Conservation (phyloP, 1,139 yeast species). For the Kluyveromyces sp. region DNA sequence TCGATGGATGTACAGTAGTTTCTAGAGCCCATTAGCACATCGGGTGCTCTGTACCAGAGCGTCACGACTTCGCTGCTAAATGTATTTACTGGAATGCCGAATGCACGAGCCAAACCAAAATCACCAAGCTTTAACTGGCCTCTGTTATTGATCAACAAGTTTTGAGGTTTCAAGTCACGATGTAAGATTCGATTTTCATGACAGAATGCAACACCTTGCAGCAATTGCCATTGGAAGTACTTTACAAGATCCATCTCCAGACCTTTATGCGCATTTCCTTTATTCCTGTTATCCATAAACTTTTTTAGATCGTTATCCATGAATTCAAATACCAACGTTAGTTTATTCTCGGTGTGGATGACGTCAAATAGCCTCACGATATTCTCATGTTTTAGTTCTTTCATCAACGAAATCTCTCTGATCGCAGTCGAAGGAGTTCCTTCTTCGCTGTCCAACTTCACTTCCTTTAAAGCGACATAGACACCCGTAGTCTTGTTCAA, state of each 20-base stretch:
- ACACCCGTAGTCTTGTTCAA: slow-evolving; percentile 88
- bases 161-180: slow-evolving; percentile 94
- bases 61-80: slow-evolving; percentile 97
- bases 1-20: slow-evolving; percentile 94
- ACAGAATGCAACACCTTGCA: slow-evolving; percentile 87
- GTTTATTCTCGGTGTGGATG: slow-evolving; percentile 91
- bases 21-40: slow-evolving; percentile 88
- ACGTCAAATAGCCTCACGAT: slow-evolving; percentile 91
- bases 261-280: slow-evolving; percentile 27
- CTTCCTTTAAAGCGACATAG: slow-evolving; percentile 89
- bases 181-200: slow-evolving; percentile 93
- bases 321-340: slow-evolving; percentile 85
- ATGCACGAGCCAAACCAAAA: slow-evolving; percentile 95
- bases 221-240: slow-evolving; percentile 85
- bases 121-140: slow-evolving; percentile 95
- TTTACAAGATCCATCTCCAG: slow-evolving; percentile 67
- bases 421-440: slow-evolving; percentile 99
- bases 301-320: slow-evolving; percentile 92
- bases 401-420: slow-evolving; percentile 92
- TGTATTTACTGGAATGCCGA: slow-evolving; percentile 96
- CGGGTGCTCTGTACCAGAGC: slow-evolving; percentile 97
- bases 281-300: slow-evolving; percentile 67
- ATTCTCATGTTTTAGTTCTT: slow-evolving; percentile 89
- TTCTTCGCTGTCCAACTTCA: slow-evolving; percentile 89
- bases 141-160: slow-evolving; percentile 73